A percentile compares a stretch with the other conserved stretches of the same genome.
Evolutionary conservation across 176 grass and related monocot species (phyloP).

Genomic region (Cocos nucifera): DNA sequence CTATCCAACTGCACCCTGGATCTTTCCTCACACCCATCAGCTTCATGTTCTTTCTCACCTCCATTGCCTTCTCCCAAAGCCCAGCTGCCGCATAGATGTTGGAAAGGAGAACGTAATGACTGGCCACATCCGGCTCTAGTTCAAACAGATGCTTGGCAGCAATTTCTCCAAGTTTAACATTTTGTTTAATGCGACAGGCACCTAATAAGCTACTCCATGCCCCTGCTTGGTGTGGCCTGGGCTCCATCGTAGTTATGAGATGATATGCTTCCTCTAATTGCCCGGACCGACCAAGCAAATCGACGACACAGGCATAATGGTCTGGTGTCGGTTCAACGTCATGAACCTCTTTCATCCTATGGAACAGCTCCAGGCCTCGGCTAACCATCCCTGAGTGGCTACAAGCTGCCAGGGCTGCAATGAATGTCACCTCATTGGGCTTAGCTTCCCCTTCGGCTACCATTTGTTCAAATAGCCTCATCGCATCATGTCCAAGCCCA

Average conservation of each 20-base stretch:
- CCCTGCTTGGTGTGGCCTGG: constrained; percentile 35
- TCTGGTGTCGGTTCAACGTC: constrained; percentile 49
- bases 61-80: constrained; percentile 40
- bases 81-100: constrained; percentile 82
- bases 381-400: constrained; percentile 81
- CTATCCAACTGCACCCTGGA: constrained; percentile 88
- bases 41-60: constrained; percentile 54
- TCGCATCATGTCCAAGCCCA: constrained; percentile 50
- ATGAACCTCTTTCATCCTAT: constrained; percentile 41
- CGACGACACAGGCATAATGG: constrained; percentile 65
- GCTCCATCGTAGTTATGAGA: constrained; percentile 47
- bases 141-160: constrained; percentile 55
- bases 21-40: constrained; percentile 56
- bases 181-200: constrained; percentile 61
- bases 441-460: constrained; percentile 41
- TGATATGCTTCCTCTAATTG: constrained; percentile 50
- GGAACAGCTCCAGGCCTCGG: constrained; percentile 56
- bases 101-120: constrained; percentile 85
- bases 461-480: constrained; percentile 64
- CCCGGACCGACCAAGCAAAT: constrained; percentile 67
- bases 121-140: constrained; percentile 74
- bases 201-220: constrained; percentile 78
- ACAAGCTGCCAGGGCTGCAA: constrained; percentile 71
- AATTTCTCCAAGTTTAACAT: constrained; percentile 53
- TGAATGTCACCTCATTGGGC: constrained; percentile 72